Conservation (phyloP, 345 rosid genomes). For the Eucalyptus marginata region DNA sequence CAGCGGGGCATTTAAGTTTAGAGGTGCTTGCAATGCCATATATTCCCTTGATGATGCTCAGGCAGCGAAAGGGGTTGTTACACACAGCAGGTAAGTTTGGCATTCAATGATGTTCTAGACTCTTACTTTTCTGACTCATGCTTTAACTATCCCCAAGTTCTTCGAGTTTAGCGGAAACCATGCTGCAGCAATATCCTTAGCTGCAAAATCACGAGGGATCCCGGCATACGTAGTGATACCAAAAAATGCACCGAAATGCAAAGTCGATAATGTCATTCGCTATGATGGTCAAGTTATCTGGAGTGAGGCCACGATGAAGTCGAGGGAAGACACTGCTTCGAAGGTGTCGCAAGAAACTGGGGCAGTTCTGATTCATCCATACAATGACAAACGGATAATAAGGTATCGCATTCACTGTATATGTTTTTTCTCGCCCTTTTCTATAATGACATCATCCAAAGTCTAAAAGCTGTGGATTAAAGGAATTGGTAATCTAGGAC, state of each 20-base stretch:
- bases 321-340: conserved; percentile 56
- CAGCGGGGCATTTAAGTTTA: conserved; percentile 90
- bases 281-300: conserved; percentile 73
- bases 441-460: not conserved
- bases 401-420: conserved; percentile 26
- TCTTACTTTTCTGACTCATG: not conserved
- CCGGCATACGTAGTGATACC: conserved; percentile 75
- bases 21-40: conserved; percentile 92
- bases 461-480: not conserved
- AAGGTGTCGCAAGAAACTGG: conserved; percentile 63
- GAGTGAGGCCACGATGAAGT: conserved; percentile 57
- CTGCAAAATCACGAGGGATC: conserved; percentile 67
- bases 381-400: conserved; percentile 58
- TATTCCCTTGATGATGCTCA: conserved; percentile 48
- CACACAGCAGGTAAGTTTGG: conserved; percentile 74
- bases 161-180: conserved; percentile 62
- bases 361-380: conserved; percentile 76
- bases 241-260: conserved; percentile 81
- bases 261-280: conserved; percentile 73
- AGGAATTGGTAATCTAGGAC: not conserved
- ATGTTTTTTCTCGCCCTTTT: not conserved
- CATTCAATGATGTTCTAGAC: not conserved
- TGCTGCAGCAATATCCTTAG: conserved; percentile 93
- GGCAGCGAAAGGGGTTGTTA: conserved; percentile 79
- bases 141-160: not conserved